These are phyloP conservation scores for Exophiala aquamarina DNA, from an alignment of 2,329 filamentous ascomycete species.

Conservation along the genomic window DNA sequence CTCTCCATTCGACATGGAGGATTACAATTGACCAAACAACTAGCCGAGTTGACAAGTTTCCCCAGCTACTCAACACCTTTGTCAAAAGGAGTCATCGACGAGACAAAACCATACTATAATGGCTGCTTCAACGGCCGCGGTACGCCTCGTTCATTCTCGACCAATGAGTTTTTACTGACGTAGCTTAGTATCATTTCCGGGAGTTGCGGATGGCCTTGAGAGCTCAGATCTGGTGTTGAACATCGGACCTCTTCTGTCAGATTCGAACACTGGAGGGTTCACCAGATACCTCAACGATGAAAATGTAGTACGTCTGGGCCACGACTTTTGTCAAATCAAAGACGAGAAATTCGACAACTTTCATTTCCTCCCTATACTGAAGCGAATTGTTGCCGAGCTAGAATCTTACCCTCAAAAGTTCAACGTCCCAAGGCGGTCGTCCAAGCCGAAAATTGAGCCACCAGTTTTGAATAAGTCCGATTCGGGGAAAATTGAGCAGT, in stretches of 20 bases:
- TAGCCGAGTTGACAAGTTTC: conserved; percentile 18
- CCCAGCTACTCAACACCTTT: conserved; percentile 21
- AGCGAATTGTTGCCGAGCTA: conserved; percentile 15
- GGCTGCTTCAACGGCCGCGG: conserved; percentile 24
- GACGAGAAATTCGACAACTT: conserved; percentile 24
- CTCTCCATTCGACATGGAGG: conserved; percentile 18
- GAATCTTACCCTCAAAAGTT: conserved; percentile 15
- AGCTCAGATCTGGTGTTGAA: conserved; percentile 46
- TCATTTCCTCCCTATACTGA: conserved; percentile 30
- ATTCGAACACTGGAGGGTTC: conserved; percentile 45
- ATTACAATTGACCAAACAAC: conserved; percentile 14
- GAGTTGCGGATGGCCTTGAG: conserved; percentile 35
- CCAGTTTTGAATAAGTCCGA: conserved; percentile 25
- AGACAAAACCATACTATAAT: conserved; percentile 16
- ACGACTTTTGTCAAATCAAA: conserved; percentile 23
- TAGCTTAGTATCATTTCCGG: conserved; percentile 30
- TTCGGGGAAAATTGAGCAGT: conserved; percentile 17
- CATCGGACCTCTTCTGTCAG: conserved; percentile 48
- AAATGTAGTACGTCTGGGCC: conserved; percentile 34
- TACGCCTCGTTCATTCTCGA: conserved; percentile 3
- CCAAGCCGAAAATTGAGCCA: conserved; percentile 2
- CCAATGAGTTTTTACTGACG: not conserved
- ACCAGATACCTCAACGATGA: conserved; percentile 39
- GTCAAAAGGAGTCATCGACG: conserved; percentile 22
- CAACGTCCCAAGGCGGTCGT: conserved; percentile 14